Percentiles rank a stretch among this genome's conserved stretches.
phyloP scores from a whole-genome alignment of 169 alveolate genomes.

The Plasmodium gaboni region DNA sequence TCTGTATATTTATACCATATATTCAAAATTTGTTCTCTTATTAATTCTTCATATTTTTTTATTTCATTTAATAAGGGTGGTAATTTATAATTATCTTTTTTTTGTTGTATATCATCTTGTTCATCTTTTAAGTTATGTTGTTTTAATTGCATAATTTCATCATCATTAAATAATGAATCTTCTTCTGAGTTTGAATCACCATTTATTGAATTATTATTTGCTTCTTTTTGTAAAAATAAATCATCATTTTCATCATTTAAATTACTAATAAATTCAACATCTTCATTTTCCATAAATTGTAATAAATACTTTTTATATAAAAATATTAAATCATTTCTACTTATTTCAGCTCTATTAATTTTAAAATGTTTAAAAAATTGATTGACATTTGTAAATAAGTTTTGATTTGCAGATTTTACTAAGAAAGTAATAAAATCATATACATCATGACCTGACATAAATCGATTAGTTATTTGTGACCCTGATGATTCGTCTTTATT shows the following conservation, averaged over 20 bases:
- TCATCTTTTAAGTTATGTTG: not conserved
- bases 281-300: slow-evolving; percentile 77
- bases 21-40: slow-evolving; percentile 74
- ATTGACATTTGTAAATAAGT: slow-evolving; percentile 71
- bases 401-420: slow-evolving; percentile 72
- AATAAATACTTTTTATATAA: slow-evolving; percentile 67
- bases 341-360: slow-evolving; percentile 76
- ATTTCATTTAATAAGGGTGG: slow-evolving; percentile 74
- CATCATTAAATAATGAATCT: slow-evolving; percentile 19
- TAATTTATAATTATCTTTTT: slow-evolving; percentile 29
- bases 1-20: slow-evolving; percentile 76
- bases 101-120: not conserved
- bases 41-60: slow-evolving; percentile 69
- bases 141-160: slow-evolving; percentile 1
- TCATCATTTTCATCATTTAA: slow-evolving; percentile 70
- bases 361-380: slow-evolving; percentile 75
- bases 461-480: slow-evolving; percentile 18
- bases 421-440: slow-evolving; percentile 72
- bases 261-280: slow-evolving; percentile 70
- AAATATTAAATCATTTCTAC: slow-evolving; percentile 76
- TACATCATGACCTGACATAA: slow-evolving; percentile 77
- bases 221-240: slow-evolving; percentile 3
- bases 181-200: not conserved
- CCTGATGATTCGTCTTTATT: not conserved
- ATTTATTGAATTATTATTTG: not conserved